A percentile compares a stretch with the other conserved stretches of the same genome.
Evolutionary conservation across 352 stramenopile species (phyloP).

Genomic region (Globisporangium ultimum): DNA sequence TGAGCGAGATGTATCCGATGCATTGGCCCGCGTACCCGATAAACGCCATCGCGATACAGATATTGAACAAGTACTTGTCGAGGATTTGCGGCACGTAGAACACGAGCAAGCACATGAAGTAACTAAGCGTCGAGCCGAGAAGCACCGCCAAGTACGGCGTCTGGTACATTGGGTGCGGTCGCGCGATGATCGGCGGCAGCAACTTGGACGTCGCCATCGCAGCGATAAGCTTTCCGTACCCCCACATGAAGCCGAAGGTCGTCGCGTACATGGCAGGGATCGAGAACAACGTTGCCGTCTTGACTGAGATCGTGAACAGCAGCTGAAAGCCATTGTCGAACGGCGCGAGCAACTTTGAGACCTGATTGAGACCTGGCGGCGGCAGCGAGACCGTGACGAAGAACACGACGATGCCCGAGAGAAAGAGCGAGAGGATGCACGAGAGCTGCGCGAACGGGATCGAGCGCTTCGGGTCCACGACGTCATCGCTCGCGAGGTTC

Average conservation of each 20-base stretch:
- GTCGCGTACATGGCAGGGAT: constrained; percentile 31
- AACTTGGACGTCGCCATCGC: constrained; percentile 31
- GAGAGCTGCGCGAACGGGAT: constrained; percentile 23
- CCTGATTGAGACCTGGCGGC: constrained; percentile 16
- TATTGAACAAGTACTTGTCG: constrained; percentile 29
- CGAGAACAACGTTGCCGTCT: constrained; percentile 28
- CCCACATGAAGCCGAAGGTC: constrained; percentile 34
- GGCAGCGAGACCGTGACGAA: constrained; percentile 23
- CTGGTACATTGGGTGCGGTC: constrained; percentile 8
- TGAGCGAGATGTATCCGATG: constrained; percentile 29
- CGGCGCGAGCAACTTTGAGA: constrained; percentile 23
- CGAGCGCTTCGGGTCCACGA: constrained; percentile 14
- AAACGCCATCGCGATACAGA: constrained; percentile 28
- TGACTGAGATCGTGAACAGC: constrained; percentile 22
- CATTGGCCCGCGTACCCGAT: constrained; percentile 27
- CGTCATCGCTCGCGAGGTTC: constrained; percentile 20
- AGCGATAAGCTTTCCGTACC: constrained; percentile 31
- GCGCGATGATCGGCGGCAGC: constrained; percentile 18
- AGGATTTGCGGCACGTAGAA: constrained; percentile 14
- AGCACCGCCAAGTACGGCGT: constrained; percentile 21
- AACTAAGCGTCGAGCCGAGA: constrained; percentile 20
- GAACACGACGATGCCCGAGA: constrained; percentile 17
- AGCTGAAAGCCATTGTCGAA: constrained; percentile 27
- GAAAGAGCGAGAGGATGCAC: constrained; percentile 23
- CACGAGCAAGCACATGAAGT: constrained; percentile 21